Conservation (phyloP, 371 early-diverging fungal species). For the Blakeslea trispora region DNA sequence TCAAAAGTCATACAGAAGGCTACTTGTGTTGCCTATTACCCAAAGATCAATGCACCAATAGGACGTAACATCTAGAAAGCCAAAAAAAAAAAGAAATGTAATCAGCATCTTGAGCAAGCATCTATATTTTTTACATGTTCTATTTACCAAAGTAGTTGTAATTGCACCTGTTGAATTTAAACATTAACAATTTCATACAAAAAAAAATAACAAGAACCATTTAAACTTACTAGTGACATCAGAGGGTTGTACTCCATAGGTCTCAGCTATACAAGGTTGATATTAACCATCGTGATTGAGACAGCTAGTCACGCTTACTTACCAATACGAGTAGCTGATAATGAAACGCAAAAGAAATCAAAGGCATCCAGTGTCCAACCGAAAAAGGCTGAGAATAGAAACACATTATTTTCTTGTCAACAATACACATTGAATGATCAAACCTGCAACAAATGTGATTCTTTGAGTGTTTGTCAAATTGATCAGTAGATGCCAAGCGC, state of each 20-base stretch:
- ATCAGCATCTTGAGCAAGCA: too few relatives aligned
- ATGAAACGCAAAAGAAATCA: constrained; percentile 69
- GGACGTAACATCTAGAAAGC: constrained; percentile 60
- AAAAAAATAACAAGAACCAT: not conserved
- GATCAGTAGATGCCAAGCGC: constrained; percentile 37
- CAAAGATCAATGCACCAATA: constrained; percentile 73
- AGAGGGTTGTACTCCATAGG: constrained; percentile 56
- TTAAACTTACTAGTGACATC: constrained; percentile 51
- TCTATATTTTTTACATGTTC: too few relatives aligned
- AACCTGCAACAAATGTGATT: constrained; percentile 50
- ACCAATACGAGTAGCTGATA: constrained; percentile 49
- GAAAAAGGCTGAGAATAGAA: constrained; percentile 50
- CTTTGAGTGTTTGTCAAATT: constrained; percentile 41
- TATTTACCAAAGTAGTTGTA: constrained; percentile 47
- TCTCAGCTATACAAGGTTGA: constrained; percentile 41
- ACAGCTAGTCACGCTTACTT: constrained; percentile 1
- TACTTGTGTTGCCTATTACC: too few relatives aligned
- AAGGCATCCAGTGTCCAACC: constrained; percentile 79
- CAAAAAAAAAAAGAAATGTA: constrained; percentile 4
- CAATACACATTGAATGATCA: not conserved
- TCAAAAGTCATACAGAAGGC: too few relatives aligned
- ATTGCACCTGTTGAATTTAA: constrained; percentile 36
- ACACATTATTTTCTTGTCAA: not conserved
- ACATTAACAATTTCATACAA: not conserved
- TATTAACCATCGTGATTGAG: too few relatives aligned